phyloP scores from a whole-genome alignment of 2,329 filamentous ascomycete species.

The Exophiala aquamarina region DNA sequence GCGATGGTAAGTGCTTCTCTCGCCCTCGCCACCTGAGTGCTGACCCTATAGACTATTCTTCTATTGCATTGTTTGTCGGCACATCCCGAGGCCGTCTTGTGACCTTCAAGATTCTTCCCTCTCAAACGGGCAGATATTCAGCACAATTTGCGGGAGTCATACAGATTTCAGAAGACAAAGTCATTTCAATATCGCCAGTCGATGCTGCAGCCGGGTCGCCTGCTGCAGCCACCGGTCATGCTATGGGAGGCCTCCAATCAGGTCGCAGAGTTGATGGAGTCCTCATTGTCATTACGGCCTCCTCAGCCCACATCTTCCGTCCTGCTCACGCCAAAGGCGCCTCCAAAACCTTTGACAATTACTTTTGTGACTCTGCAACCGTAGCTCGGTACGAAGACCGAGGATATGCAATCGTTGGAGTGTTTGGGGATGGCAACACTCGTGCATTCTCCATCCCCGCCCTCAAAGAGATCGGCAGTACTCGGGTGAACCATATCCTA shows the following conservation, averaged over 20 bases:
- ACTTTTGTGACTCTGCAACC: slow-evolving; percentile 75
- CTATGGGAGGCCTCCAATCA: slow-evolving; percentile 73
- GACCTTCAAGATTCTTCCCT: slow-evolving; percentile 87
- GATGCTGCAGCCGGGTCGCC: slow-evolving; percentile 73
- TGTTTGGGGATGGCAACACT: slow-evolving; percentile 79
- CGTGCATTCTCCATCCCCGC: slow-evolving; percentile 85
- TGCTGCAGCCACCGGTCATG: slow-evolving; percentile 71
- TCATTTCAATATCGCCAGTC: slow-evolving; percentile 79
- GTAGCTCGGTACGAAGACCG: slow-evolving; percentile 73
- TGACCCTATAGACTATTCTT: slow-evolving; percentile 75
- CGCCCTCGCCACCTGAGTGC: slow-evolving; percentile 28
- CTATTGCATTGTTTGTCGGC: slow-evolving; percentile 87
- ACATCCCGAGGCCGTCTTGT: slow-evolving; percentile 80
- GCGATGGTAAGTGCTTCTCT: slow-evolving; percentile 59
- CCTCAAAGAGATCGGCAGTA: slow-evolving; percentile 76
- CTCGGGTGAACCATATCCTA: slow-evolving; percentile 63
- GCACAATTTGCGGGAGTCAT: slow-evolving; percentile 70
- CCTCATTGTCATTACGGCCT: slow-evolving; percentile 71
- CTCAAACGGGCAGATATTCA: slow-evolving; percentile 66
- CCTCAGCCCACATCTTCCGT: slow-evolving; percentile 82
- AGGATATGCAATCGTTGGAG: slow-evolving; percentile 75
- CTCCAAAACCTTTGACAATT: slow-evolving; percentile 82
- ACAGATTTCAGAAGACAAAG: slow-evolving; percentile 61
- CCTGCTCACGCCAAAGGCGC: slow-evolving; percentile 86
- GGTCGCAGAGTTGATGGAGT: slow-evolving; percentile 77